Evolutionary conservation across 108 stramenopile species (phyloP).

Genomic region (Cyclotella atomus): DNA sequence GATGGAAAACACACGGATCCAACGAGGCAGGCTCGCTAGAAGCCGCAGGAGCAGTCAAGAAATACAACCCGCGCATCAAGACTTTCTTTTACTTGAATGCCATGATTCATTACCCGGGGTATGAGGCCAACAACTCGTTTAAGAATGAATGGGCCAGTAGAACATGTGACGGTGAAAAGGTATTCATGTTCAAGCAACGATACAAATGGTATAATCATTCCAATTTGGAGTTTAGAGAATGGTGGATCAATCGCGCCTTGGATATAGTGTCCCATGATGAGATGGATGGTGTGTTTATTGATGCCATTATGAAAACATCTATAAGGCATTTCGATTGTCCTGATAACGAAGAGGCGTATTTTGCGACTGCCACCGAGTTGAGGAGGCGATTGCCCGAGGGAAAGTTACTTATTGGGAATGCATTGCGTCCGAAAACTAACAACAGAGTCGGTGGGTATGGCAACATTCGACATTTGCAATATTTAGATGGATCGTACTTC

Average conservation of each 20-base stretch:
- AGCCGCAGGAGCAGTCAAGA: constrained; percentile 38
- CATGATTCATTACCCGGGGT: constrained; percentile 43
- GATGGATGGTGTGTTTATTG: constrained; percentile 51
- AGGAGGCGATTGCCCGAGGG: constrained; percentile 32
- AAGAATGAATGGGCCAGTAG: constrained; percentile 24
- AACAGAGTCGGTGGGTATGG: constrained; percentile 10
- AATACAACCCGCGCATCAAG: constrained; percentile 37
- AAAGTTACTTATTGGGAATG: constrained; percentile 43
- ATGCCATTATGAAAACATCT: constrained; percentile 27
- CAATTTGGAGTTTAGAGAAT: constrained; percentile 40
- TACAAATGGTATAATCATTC: constrained; percentile 36
- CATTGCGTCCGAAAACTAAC: constrained; percentile 13
- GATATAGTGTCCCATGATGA: constrained; percentile 33
- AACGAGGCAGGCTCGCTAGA: constrained; percentile 39
- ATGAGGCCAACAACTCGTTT: constrained; percentile 31
- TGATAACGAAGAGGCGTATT: constrained; percentile 27
- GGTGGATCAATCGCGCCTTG: constrained; percentile 46
- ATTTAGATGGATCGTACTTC: constrained; percentile 47
- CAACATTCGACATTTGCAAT: constrained; percentile 31
- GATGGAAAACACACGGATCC: constrained; percentile 24
- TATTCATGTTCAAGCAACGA: constrained; percentile 20
- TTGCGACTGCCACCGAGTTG: constrained; percentile 33
- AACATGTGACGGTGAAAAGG: constrained; percentile 1
- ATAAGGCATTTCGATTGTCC: neutral
- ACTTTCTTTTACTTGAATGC: constrained; percentile 47